Base-by-base conservation (phyloP, 1,139 yeast genomes). In the Hansenula sp. region DNA sequence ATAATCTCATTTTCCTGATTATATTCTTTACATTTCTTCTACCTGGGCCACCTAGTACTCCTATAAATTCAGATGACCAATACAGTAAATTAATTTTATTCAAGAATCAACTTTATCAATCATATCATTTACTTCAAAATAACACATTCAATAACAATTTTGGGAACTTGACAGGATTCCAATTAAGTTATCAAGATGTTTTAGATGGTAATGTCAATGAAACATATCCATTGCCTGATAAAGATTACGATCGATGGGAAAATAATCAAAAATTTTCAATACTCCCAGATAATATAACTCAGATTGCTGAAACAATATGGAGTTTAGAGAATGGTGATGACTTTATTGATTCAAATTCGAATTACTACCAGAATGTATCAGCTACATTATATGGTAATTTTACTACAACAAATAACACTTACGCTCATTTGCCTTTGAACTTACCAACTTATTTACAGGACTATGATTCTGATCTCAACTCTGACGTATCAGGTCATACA, bases 111-210 rank as follows among this genome's bases (percentile, higher is more conserved):
- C 50, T 73, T 1, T 53, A 55, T 22, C 48, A 56, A 10, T 60
- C 67, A 31, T 59, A 53, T 43, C 50, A 59, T 3, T 59, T 62
- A 12, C 60, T 82, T 32, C 48, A 51, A 14, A 61, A 66, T 29
- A 65, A 77, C 30, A 66, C 72, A 2, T 80, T 73, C 56, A 44
- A 56, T 16, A 47, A 61, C 4, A 88, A 88, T 9, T 82, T 82
- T 57, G 85, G 84, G 1, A 82, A 85, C 52, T 59, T 87, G 11
- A 84, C 95, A 0, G 96, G 96, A 9, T 75, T 82, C 46, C 70
- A 68, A 54, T 61, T 79, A 43, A 79, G 83, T 37, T 85, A 82
- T 51, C 62, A 66, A 10, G 92, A 84, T 57, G 70, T 68, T 27
- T 16, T 69, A 4, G 53, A 62, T 6, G 73, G 74, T 11, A 65